Percentiles rank a stretch among this genome's conserved stretches.
phyloP scores from a whole-genome alignment of 2,329 filamentous ascomycete species.

The Talaromyces funiculosus region DNA sequence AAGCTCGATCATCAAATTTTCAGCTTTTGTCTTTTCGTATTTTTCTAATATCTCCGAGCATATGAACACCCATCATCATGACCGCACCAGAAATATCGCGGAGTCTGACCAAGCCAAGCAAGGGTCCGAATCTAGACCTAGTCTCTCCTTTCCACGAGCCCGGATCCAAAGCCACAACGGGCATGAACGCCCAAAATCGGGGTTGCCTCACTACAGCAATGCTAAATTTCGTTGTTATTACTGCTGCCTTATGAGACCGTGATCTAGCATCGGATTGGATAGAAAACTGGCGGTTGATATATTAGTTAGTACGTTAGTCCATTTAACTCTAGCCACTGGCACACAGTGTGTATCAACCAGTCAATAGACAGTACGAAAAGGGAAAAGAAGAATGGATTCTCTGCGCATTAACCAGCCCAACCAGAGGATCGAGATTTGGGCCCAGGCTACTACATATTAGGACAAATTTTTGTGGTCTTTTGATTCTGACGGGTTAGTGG shows the following conservation, averaged over 20 bases:
- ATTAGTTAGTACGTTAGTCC: not conserved
- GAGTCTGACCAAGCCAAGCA: not conserved
- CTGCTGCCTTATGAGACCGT: slow-evolving; percentile 3
- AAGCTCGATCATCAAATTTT: not conserved
- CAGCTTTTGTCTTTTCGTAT: not conserved
- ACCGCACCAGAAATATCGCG: not conserved
- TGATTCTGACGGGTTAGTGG: not conserved
- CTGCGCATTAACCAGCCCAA: not conserved
- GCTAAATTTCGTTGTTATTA: not conserved
- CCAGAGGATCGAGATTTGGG: not conserved
- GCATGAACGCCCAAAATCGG: not conserved
- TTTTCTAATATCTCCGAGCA: not conserved
- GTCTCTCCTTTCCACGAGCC: not conserved
- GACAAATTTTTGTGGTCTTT: not conserved
- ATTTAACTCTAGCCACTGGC: not conserved
- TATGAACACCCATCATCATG: not conserved
- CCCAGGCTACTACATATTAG: not conserved
- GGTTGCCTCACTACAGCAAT: slow-evolving; percentile 1
- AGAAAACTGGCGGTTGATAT: not conserved
- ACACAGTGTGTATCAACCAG: not conserved
- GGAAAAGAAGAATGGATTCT: not conserved
- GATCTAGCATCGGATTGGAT: not conserved
- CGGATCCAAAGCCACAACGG: not conserved
- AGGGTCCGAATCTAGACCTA: not conserved
- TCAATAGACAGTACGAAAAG: not conserved